phyloP scores from a whole-genome alignment of 1,139 yeast genomes.

The Candida labiduridarum region DNA sequence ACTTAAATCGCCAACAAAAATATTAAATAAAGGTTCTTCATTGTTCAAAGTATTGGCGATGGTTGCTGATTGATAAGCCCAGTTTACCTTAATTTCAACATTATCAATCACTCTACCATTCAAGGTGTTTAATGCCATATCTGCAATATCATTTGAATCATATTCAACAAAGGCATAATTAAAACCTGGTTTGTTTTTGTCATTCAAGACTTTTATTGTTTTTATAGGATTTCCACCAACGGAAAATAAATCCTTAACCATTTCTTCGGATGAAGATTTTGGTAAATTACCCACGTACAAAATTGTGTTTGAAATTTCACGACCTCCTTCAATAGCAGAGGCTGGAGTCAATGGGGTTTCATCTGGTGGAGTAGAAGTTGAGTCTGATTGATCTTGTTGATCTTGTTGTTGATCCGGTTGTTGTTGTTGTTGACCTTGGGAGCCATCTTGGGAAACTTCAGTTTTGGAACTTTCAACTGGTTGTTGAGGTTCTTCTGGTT shows the following conservation, averaged over 20 bases:
- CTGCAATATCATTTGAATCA: constrained; percentile 59
- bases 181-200: constrained; percentile 71
- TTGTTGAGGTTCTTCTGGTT: constrained; percentile 8
- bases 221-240: constrained; percentile 58
- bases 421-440: constrained; percentile 11
- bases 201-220: constrained; percentile 69
- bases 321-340: constrained; percentile 76
- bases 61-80: constrained; percentile 76
- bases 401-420: constrained; percentile 22
- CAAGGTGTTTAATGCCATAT: constrained; percentile 59
- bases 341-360: constrained; percentile 45
- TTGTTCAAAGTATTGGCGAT: constrained; percentile 39
- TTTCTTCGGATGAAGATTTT: constrained; percentile 64
- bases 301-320: constrained; percentile 73
- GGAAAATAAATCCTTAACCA: constrained; percentile 61
- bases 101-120: constrained; percentile 58
- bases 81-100: constrained; percentile 64
- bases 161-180: constrained; percentile 88
- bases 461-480: constrained; percentile 3
- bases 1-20: constrained; percentile 87
- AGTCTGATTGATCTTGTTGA: constrained; percentile 8
- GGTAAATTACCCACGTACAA: constrained; percentile 78
- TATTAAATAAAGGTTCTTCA: constrained; percentile 58
- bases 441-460: constrained; percentile 1
- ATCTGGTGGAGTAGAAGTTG: constrained; percentile 4